Conservation (phyloP, 192 early-diverging fungal species). For the Mortierella antarctica region DNA sequence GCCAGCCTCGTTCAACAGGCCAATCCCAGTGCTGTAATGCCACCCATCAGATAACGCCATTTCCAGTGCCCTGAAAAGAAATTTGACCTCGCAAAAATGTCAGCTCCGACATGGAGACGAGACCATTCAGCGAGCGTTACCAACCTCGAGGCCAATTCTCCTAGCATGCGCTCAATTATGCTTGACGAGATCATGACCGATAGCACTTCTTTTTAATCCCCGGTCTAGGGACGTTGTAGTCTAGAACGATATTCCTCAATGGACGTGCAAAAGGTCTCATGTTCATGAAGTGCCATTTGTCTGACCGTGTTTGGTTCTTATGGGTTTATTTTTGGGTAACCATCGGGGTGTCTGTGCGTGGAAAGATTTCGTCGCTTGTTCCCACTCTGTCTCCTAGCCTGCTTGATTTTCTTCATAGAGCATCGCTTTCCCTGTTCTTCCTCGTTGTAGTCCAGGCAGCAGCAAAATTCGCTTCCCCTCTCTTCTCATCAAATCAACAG, state of each 20-base stretch:
- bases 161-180: too few species aligned
- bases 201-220: too few species aligned
- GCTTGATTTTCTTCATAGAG: not conserved
- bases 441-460: too few species aligned
- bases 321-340: not conserved
- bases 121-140: too few species aligned
- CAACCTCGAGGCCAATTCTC: too few species aligned
- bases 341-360: conserved; percentile 2
- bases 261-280: too few species aligned
- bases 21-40: conserved; percentile 12
- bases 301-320: not conserved
- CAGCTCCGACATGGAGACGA: conserved; percentile 7
- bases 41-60: conserved; percentile 32
- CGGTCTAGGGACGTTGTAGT: too few species aligned
- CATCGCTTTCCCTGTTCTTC: not conserved
- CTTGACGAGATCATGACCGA: too few species aligned
- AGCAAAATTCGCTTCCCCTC: too few species aligned
- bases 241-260: too few species aligned
- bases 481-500: too few species aligned
- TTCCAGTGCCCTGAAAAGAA: not conserved
- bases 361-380: not conserved
- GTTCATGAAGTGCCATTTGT: not conserved
- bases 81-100: not conserved
- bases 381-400: conserved; percentile 1
- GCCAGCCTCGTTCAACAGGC: not conserved